Percentiles rank a stretch among this genome's conserved stretches.
Conservation (phyloP, 208 protist species). For the Wallacemonas sp. region DNA sequence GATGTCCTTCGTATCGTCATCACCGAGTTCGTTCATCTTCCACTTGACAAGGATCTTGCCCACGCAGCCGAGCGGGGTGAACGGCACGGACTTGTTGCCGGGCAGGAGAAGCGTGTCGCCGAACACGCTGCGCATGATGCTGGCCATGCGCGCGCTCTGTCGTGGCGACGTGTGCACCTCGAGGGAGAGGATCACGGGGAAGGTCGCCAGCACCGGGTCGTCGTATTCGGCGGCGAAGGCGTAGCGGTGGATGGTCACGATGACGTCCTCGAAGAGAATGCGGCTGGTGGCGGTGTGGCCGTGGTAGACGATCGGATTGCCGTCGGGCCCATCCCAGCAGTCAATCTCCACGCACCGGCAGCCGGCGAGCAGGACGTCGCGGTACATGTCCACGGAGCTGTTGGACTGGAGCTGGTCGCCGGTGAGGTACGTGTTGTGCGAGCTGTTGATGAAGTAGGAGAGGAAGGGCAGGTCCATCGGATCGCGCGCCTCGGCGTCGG, state of each 20-base stretch:
- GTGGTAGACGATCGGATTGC: constrained; percentile 73
- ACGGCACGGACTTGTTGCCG: constrained; percentile 20
- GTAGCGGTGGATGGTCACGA: constrained; percentile 53
- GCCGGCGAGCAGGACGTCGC: constrained; percentile 35
- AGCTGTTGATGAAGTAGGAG: constrained; percentile 83
- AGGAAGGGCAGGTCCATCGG: constrained; percentile 59
- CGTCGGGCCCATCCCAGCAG: constrained; percentile 61
- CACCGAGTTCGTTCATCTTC: constrained; percentile 43
- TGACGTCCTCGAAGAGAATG: constrained; percentile 56
- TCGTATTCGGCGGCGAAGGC: constrained; percentile 36
- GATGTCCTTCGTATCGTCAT: constrained; percentile 41
- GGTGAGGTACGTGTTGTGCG: constrained; percentile 94
- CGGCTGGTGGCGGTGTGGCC: constrained; percentile 63
- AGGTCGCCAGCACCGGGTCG: constrained; percentile 23
- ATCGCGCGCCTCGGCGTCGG: constrained; percentile 25
- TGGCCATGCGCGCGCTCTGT: constrained; percentile 47
- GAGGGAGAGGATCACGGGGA: constrained; percentile 67
- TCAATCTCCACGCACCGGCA: constrained; percentile 72
- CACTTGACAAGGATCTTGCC: constrained; percentile 54
- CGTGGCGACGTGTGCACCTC: constrained; percentile 54
- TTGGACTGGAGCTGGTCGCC: constrained; percentile 83
- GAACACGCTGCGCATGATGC: constrained; percentile 39
- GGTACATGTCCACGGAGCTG: constrained; percentile 51
- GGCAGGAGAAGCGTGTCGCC: constrained; percentile 35
- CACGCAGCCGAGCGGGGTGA: constrained; percentile 49